Percentiles rank a stretch among this genome's conserved stretches.
phyloP scores from a whole-genome alignment of 257 asterid species.

The Solanum pennellii region DNA sequence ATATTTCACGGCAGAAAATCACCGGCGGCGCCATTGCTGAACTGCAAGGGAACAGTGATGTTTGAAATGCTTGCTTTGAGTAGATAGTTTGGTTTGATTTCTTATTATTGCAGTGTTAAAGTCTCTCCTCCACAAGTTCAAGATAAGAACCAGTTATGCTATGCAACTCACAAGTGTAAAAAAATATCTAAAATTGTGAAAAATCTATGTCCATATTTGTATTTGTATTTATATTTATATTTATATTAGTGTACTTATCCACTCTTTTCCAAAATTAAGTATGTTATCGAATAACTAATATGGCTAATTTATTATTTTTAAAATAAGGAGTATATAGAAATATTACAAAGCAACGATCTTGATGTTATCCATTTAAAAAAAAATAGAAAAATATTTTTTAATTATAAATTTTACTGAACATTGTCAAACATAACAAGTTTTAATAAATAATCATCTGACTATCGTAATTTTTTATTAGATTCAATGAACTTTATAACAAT shows the following conservation, averaged over 20 bases:
- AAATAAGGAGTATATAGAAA: neutral
- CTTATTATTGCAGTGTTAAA: neutral
- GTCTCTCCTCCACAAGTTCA: slow-evolving; percentile 1
- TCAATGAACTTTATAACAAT: neutral
- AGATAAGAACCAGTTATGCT: neutral
- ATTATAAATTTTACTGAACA: too few species aligned
- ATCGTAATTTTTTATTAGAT: neutral
- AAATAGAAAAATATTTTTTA: too few species aligned
- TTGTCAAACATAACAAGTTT: neutral
- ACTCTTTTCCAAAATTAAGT: neutral
- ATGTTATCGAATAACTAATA: neutral
- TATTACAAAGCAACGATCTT: neutral
- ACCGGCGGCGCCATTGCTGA: neutral
- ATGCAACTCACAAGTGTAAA: neutral
- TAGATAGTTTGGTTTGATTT: neutral
- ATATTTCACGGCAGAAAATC: neutral
- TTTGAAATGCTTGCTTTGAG: neutral
- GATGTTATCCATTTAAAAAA: neutral
- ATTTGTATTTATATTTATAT: too few species aligned
- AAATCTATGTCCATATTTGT: neutral
- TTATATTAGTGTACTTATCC: too few species aligned
- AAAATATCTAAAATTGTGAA: neutral
- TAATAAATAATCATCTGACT: neutral
- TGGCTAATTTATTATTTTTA: neutral
- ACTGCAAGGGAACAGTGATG: neutral